Evolutionary conservation across 345 rosid genomes (phyloP).

Genomic region (Schrenkiella parvula): DNA sequence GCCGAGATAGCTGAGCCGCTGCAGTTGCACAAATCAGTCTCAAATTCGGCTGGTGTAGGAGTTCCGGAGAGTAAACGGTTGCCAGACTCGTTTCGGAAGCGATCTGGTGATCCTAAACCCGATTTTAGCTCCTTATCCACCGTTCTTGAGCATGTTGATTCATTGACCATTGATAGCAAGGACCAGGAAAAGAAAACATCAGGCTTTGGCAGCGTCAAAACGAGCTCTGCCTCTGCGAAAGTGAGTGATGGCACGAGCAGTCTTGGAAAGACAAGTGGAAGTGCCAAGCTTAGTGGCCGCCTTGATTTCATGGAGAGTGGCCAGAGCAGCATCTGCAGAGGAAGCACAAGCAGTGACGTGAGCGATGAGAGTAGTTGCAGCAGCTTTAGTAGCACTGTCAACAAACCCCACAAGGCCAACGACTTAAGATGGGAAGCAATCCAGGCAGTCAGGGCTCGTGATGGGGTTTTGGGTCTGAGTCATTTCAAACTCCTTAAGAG

Average conservation of each 20-base stretch:
- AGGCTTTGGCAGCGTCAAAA: slow-evolving; percentile 62
- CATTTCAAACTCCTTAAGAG: slow-evolving; percentile 84
- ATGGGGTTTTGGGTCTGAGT: slow-evolving; percentile 70
- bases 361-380: slow-evolving; percentile 93
- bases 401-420: slow-evolving; percentile 84
- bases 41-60: slow-evolving; percentile 34
- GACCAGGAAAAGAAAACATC: slow-evolving; percentile 71
- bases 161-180: slow-evolving; percentile 41
- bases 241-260: slow-evolving; percentile 74
- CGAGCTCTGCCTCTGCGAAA: slow-evolving; percentile 72
- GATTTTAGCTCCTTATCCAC: slow-evolving; percentile 41
- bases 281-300: slow-evolving; percentile 72
- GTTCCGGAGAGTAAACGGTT: slow-evolving; percentile 42
- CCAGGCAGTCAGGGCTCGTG: slow-evolving; percentile 64
- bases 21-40: slow-evolving; percentile 32
- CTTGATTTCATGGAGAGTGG: slow-evolving; percentile 79
- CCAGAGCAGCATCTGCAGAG: slow-evolving; percentile 85
- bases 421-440: slow-evolving; percentile 96
- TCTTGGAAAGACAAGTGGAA: slow-evolving; percentile 69
- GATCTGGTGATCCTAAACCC: slow-evolving; percentile 36
- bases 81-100: slow-evolving; percentile 40
- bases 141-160: slow-evolving; percentile 42
- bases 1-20: slow-evolving; percentile 27
- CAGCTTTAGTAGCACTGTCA: slow-evolving; percentile 81
- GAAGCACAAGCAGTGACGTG: slow-evolving; percentile 84